phyloP scores from a whole-genome alignment of 2,329 filamentous ascomycete species.

The Aspergillus felis region DNA sequence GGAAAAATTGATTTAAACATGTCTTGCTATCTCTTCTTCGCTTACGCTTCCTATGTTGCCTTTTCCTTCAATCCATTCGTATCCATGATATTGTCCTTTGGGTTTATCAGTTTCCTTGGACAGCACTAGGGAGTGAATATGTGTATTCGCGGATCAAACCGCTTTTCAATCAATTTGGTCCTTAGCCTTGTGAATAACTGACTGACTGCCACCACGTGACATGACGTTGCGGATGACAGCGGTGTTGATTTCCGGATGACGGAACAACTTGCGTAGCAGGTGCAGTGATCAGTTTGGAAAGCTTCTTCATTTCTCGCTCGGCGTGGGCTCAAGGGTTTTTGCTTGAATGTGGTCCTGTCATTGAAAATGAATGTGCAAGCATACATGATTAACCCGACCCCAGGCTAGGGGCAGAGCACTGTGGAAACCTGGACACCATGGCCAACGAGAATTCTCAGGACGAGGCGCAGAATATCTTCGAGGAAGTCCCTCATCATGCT shows the following conservation, averaged over 20 bases:
- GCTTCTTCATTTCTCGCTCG: neutral
- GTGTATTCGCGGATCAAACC: neutral
- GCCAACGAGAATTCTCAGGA: neutral
- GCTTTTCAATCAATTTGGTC: neutral
- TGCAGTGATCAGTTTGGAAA: neutral
- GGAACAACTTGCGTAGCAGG: neutral
- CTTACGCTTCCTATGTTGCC: neutral
- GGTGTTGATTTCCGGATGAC: neutral
- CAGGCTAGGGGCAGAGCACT: neutral
- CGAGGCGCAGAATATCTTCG: neutral
- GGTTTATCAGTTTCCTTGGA: neutral
- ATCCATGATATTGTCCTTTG: neutral
- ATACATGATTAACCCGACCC: neutral
- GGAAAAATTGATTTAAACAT: neutral
- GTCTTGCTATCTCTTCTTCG: neutral
- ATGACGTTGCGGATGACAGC: neutral
- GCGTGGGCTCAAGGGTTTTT: neutral
- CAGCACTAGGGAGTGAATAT: neutral
- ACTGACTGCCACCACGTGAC: neutral
- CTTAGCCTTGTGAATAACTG: neutral
- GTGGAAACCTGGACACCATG: neutral
- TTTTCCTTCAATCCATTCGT: neutral
- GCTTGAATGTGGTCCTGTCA: neutral
- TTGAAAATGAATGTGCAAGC: neutral
- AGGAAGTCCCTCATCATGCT: conserved; percentile 12